phyloP scores from a whole-genome alignment of 116 monocot species.

The Cymodocea nodosa region DNA sequence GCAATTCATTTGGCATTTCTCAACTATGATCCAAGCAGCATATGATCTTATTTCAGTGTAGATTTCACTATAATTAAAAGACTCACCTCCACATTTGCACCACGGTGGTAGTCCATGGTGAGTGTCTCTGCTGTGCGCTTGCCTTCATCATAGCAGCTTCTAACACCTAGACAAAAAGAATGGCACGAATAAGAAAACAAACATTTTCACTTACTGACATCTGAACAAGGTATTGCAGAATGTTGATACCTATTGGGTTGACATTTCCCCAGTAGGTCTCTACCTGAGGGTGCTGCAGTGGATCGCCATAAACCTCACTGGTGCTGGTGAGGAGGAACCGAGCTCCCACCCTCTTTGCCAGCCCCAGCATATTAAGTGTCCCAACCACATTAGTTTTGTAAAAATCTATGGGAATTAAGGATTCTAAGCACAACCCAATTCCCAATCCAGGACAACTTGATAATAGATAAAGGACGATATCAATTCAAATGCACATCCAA shows the following conservation, averaged over 20 bases:
- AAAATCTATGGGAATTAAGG: slow-evolving; percentile 1
- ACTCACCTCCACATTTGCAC: slow-evolving; percentile 69
- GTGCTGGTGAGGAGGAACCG: slow-evolving; percentile 87
- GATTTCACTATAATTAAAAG: no score
- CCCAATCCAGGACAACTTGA: no score
- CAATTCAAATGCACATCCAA: no score
- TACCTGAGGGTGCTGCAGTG: slow-evolving; percentile 85
- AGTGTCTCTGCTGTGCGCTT: slow-evolving; percentile 92
- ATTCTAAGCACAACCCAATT: background rate
- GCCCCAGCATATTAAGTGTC: slow-evolving; percentile 90
- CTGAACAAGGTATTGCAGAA: background rate
- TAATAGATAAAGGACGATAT: no score
- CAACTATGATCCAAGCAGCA: background rate
- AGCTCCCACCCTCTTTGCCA: slow-evolving; percentile 86
- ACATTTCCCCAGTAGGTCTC: slow-evolving; percentile 99
- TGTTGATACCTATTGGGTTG: slow-evolving; percentile 72
- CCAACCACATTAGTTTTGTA: slow-evolving; percentile 98
- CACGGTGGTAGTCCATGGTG: slow-evolving; percentile 97
- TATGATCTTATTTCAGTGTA: background rate
- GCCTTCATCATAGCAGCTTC: slow-evolving; percentile 97
- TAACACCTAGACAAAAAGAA: slow-evolving; percentile 42
- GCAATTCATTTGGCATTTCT: background rate
- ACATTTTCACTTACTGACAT: no score
- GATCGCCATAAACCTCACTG: slow-evolving; percentile 95
- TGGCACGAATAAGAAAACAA: background rate